Evolutionary conservation across 140 eudicot species (phyloP).

Genomic region (Senecio squalidus): DNA sequence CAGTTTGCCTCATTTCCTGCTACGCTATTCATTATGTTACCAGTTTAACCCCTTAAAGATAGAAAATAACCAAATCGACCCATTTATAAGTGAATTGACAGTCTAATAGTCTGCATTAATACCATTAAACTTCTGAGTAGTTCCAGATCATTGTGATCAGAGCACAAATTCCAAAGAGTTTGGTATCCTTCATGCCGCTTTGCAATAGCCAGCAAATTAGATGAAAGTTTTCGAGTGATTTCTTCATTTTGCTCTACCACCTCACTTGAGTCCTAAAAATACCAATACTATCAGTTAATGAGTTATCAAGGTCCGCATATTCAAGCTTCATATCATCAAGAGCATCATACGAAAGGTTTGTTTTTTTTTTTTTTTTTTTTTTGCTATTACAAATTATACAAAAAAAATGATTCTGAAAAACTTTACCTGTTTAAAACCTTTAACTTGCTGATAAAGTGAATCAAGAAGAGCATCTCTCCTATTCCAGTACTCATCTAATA

Average conservation of each 20-base stretch:
- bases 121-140: conserved; percentile 84
- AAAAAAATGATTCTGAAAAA: not conserved
- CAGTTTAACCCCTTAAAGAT: not conserved
- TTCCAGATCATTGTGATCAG: conserved; percentile 72
- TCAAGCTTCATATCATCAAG: conserved; percentile 4
- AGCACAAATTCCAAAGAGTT: conserved; percentile 84
- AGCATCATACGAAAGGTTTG: not conserved
- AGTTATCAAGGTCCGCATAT: conserved; percentile 10
- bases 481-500: conserved; percentile 66
- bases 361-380: too few relatives aligned
- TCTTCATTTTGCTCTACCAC: conserved; percentile 54
- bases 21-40: too few relatives aligned
- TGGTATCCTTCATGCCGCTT: conserved; percentile 82
- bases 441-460: conserved; percentile 72
- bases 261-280: conserved; percentile 50
- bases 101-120: too few relatives aligned
- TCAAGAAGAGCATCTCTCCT: conserved; percentile 71
- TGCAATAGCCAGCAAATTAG: conserved; percentile 69
- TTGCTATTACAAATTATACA: conserved; percentile 1
- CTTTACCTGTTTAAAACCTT: conserved; percentile 63
- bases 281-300: not conserved
- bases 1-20: not conserved
- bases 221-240: conserved; percentile 47
- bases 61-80: not conserved
- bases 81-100: not conserved